A percentile compares a stretch with the other conserved stretches of the same genome.
Conservation (phyloP, 176 grass and related monocot genomes). For the Aegilops longissima region DNA sequence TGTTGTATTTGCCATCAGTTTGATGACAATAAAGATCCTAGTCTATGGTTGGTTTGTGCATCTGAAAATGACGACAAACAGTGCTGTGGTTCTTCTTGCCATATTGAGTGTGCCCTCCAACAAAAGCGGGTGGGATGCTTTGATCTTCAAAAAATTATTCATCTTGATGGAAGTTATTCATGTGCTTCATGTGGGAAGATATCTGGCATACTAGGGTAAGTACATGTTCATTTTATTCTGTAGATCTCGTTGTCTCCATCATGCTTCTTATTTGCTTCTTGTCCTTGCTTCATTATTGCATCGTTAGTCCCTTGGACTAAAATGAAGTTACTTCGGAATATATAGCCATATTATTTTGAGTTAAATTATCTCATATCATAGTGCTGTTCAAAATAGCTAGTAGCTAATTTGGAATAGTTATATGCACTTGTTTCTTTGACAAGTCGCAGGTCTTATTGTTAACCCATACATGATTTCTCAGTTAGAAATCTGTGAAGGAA, state of each 20-base stretch:
- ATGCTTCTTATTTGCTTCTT: constrained; percentile 7
- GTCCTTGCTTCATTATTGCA: not conserved
- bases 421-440: not conserved
- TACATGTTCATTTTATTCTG: not conserved
- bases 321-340: not conserved
- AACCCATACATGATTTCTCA: constrained; percentile 1
- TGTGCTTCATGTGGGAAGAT: constrained; percentile 96
- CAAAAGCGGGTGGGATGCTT: constrained; percentile 74
- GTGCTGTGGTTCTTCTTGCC: constrained; percentile 94
- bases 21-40: constrained; percentile 99
- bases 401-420: not conserved
- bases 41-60: constrained; percentile 90
- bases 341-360: not conserved
- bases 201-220: constrained; percentile 86
- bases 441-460: not conserved
- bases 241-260: not conserved
- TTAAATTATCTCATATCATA: constrained; percentile 14
- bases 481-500: not conserved
- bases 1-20: constrained; percentile 96
- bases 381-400: not conserved
- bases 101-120: constrained; percentile 84
- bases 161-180: constrained; percentile 92
- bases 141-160: constrained; percentile 64
- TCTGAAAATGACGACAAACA: constrained; percentile 79
- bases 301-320: not conserved